A percentile compares a stretch with the other conserved stretches of the same genome.
phyloP scores from a whole-genome alignment of 2,329 filamentous ascomycete species.

The Microdochium trichocladiopsis region DNA sequence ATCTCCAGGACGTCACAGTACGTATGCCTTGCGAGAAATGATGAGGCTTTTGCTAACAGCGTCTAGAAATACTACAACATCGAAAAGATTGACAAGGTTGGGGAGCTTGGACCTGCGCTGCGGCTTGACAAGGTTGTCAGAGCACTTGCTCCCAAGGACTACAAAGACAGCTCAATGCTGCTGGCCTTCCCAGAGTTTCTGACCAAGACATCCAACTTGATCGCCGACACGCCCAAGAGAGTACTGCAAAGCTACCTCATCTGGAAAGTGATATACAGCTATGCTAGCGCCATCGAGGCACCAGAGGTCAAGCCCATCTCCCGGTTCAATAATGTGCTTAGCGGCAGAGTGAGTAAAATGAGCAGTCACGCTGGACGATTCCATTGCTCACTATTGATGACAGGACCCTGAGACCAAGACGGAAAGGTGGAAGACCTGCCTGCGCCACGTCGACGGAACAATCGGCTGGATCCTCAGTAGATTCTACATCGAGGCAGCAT shows the following conservation, averaged over 20 bases:
- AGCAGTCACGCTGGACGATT: background rate
- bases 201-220: conserved; percentile 46
- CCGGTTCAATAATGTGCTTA: conserved; percentile 52
- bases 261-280: conserved; percentile 54
- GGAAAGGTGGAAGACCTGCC: conserved; percentile 62
- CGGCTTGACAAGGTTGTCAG: conserved; percentile 44
- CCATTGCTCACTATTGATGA: conserved; percentile 2
- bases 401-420: conserved; percentile 51
- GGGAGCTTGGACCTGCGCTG: conserved; percentile 48
- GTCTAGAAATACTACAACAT: conserved; percentile 59
- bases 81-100: conserved; percentile 46
- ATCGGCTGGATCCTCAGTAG: conserved; percentile 63
- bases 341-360: conserved; percentile 36
- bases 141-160: conserved; percentile 41
- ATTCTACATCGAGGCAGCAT: conserved; percentile 64
- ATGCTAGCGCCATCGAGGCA: conserved; percentile 47
- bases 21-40: conserved; percentile 5
- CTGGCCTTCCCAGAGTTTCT: conserved; percentile 54
- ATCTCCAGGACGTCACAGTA: conserved; percentile 52
- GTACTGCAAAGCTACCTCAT: conserved; percentile 55
- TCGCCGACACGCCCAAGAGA: conserved; percentile 45
- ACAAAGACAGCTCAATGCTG: conserved; percentile 46
- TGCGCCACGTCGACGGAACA: conserved; percentile 47
- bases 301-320: conserved; percentile 51
- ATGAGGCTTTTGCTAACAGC: conserved; percentile 5